Evolutionary conservation across 148 eudicot genomes (phyloP).

Genomic region (Rhododendron henanense): DNA sequence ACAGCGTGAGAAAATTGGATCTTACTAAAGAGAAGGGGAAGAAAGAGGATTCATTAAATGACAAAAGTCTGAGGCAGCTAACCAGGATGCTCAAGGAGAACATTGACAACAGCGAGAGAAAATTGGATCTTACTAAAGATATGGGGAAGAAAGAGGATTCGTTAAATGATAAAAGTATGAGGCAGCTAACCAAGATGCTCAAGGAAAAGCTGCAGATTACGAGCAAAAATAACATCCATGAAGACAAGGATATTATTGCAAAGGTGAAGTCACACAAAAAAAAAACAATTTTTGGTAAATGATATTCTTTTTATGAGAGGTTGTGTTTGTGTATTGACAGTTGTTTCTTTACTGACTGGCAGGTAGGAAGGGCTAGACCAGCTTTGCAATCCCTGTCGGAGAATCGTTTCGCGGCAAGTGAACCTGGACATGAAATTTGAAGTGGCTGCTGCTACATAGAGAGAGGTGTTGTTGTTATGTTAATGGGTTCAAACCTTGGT

Average conservation of each 20-base stretch:
- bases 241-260: constrained; percentile 11
- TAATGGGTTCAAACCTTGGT: constrained; percentile 1
- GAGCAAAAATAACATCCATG: neutral
- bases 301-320: neutral
- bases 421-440: constrained; percentile 2
- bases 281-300: neutral
- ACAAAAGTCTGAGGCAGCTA: constrained; percentile 48
- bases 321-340: neutral
- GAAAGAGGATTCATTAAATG: constrained; percentile 14
- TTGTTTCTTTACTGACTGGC: constrained; percentile 10
- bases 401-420: constrained; percentile 17
- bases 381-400: constrained; percentile 43
- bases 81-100: constrained; percentile 51
- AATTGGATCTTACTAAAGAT: constrained; percentile 14
- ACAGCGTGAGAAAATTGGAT: constrained; percentile 16
- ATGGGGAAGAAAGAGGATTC: constrained; percentile 16
- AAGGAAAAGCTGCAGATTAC: constrained; percentile 29
- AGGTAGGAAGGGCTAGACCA: constrained; percentile 35
- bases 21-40: constrained; percentile 13
- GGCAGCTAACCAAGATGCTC: constrained; percentile 46
- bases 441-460: neutral
- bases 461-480: neutral
- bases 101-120: constrained; percentile 27
- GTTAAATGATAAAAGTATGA: constrained; percentile 30
- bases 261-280: constrained; percentile 2